Base-by-base conservation (phyloP, 2,329 filamentous ascomycete species). In the Neoarthrinium moseri region DNA sequence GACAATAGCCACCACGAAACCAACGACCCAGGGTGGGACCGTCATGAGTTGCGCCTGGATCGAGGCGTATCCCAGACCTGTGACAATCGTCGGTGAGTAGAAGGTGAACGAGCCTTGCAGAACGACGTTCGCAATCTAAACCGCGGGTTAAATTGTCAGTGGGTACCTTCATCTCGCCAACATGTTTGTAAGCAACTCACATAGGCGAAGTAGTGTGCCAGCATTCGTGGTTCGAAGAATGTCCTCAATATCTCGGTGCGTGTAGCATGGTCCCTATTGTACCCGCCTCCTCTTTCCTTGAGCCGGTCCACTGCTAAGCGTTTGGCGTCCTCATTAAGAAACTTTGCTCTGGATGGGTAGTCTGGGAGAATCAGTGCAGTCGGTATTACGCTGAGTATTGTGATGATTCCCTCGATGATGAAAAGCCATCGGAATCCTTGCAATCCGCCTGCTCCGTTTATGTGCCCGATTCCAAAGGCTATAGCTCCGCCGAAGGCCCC, bases 401-500 rank as follows among this genome's bases (percentile, higher is more conserved):
- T 38, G 12, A 38, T 38, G 22, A 41, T 22, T 10, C 51, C 53
- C 26, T 52, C 41, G 10, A 55, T 48, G 4, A 55, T 48, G 30
- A 51, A 55, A 8, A 55, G 27, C 67, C 68, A 72, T 41, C 58
- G 56, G 67, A 68, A 72, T 12, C 64, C 66, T 6, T 53, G 46
- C 6, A 70, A 49, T 1, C 67, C 66, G 22, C 41, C 50, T 8
- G 50, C 55, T 17, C 63, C 62, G 24, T 67, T 64, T 44, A 71
- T 38, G 6, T 38, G 35, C 10, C 35, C 35, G 8, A 38, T 38
- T 3, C 75, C 80, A 8, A 77, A 79, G 1, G 79, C 80, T 4
- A 84, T 70, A 3, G 82, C 67, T 10, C 81, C 80, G 56, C 80
- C 80, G 48, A 84, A 84, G 0, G 77, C 84, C 1, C 84, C 84